Conservation (phyloP, 2,329 filamentous ascomycete species). For the Colletotrichum tofieldiae region DNA sequence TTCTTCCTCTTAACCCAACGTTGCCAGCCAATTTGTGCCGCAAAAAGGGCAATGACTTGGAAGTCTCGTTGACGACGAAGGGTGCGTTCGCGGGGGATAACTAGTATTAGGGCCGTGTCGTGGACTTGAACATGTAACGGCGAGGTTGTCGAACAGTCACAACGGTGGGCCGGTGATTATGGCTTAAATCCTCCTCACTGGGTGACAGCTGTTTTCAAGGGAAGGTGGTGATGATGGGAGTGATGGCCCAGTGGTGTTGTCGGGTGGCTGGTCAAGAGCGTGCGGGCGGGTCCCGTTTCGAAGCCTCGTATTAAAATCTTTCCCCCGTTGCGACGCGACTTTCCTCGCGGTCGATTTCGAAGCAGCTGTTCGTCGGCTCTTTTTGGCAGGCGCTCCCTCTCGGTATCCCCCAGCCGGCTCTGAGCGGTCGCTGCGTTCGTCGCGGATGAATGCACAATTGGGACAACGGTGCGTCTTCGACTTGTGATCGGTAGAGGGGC, state of each 20-base stretch:
- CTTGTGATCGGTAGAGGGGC: neutral
- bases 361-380: neutral
- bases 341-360: conserved; percentile 1
- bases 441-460: neutral
- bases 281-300: conserved; percentile 25
- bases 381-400: neutral
- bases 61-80: neutral
- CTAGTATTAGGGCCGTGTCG: conserved; percentile 10
- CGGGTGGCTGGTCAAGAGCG: conserved; percentile 15
- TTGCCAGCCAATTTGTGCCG: neutral
- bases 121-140: conserved; percentile 1
- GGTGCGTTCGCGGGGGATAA: conserved; percentile 1
- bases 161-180: neutral
- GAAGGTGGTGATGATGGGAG: conserved; percentile 4
- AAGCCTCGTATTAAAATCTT: conserved; percentile 17
- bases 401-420: neutral
- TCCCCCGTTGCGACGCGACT: conserved; percentile 21
- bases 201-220: neutral
- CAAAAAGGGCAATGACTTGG: conserved; percentile 3
- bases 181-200: neutral
- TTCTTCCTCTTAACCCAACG: neutral
- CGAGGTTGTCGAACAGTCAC: neutral
- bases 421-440: neutral
- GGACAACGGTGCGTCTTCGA: neutral
- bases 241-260: conserved; percentile 11